These are phyloP conservation scores for Tuber aestivum DNA, from an alignment of 495 filamentous ascomycete species.

Conservation along the genomic window DNA sequence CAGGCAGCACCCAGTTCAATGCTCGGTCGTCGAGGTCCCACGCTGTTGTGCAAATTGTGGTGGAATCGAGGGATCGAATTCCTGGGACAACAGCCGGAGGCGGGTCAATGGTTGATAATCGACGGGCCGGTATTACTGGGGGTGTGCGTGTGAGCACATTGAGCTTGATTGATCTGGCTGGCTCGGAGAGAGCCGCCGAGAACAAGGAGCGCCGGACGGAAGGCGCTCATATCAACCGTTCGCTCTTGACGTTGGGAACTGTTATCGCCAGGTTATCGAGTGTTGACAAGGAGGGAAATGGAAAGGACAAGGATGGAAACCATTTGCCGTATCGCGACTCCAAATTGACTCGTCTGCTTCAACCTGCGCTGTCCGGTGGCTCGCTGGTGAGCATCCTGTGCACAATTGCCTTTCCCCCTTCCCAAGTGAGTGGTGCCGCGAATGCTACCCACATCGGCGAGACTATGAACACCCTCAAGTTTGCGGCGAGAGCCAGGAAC, in stretches of 20 bases:
- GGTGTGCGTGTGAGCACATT: slow-evolving; percentile 93
- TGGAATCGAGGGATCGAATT: slow-evolving; percentile 86
- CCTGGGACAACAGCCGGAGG: slow-evolving; percentile 48
- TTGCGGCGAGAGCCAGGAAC: slow-evolving; percentile 92
- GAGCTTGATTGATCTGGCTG: slow-evolving; percentile 91
- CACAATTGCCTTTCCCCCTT: slow-evolving; percentile 75
- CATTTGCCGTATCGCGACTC: slow-evolving; percentile 95
- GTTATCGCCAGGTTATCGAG: slow-evolving; percentile 81
- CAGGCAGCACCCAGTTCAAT: slow-evolving; percentile 93
- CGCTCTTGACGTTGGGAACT: slow-evolving; percentile 86
- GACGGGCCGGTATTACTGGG: slow-evolving; percentile 70
- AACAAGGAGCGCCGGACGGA: slow-evolving; percentile 90
- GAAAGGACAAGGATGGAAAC: slow-evolving; percentile 67
- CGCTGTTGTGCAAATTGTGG: slow-evolving; percentile 96
- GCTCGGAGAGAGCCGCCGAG: slow-evolving; percentile 91
- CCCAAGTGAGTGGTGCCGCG: slow-evolving; percentile 56
- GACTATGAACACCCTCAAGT: slow-evolving; percentile 93
- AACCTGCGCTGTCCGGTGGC: slow-evolving; percentile 86
- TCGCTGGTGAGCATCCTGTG: slow-evolving; percentile 96
- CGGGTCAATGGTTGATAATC: slow-evolving; percentile 48
- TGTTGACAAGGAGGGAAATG: slow-evolving; percentile 76
- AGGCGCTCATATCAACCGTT: slow-evolving; percentile 97
- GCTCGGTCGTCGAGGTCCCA: slow-evolving; percentile 93
- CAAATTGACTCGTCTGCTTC: slow-evolving; percentile 88
- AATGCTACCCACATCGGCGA: slow-evolving; percentile 68